These are phyloP conservation scores for Yamadazyma sp. DNA, from an alignment of 1,139 yeast genomes.

Conservation along the genomic window DNA sequence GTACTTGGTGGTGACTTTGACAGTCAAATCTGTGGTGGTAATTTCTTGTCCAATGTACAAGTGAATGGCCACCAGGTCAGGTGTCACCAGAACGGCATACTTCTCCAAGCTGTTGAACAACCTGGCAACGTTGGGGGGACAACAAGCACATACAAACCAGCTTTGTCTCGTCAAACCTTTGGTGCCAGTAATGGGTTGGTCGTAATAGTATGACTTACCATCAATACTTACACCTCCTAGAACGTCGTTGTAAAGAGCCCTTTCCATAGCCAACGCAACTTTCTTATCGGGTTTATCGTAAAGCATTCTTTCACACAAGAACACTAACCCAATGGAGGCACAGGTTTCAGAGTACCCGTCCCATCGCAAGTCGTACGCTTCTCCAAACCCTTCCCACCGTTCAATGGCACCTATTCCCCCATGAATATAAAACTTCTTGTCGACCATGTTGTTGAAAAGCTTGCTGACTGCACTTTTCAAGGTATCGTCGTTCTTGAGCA, in stretches of 20 bases:
- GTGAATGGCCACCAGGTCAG: conserved; percentile 12
- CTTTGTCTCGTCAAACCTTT: conserved; percentile 15
- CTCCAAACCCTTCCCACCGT: conserved; percentile 24
- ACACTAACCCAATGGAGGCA: conserved; percentile 20
- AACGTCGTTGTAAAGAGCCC: conserved; percentile 19
- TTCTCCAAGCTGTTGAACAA: conserved; percentile 18
- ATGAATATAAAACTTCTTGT: conserved; percentile 20
- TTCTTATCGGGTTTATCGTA: conserved; percentile 11
- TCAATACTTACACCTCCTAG: conserved; percentile 19
- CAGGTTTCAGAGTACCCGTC: conserved; percentile 24
- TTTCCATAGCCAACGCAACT: conserved; percentile 18
- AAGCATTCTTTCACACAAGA: conserved; percentile 16
- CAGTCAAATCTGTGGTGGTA: conserved; percentile 4
- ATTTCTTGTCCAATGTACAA: conserved; percentile 16
- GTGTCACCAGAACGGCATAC: conserved; percentile 10
- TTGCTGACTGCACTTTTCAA: conserved; percentile 14
- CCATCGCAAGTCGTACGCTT: conserved; percentile 19
- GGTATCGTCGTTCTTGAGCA: conserved; percentile 12
- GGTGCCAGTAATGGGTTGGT: conserved; percentile 17
- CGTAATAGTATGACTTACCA: conserved; percentile 18
- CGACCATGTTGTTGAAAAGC: conserved; percentile 21
- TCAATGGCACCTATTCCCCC: conserved; percentile 23
- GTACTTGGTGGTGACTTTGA: conserved; percentile 12
- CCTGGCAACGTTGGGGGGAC: conserved; percentile 23
- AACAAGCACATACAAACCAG: conserved; percentile 23